Base-by-base conservation (phyloP, 352 stramenopile species). In the Phytopythium cucurbitacearum region DNA sequence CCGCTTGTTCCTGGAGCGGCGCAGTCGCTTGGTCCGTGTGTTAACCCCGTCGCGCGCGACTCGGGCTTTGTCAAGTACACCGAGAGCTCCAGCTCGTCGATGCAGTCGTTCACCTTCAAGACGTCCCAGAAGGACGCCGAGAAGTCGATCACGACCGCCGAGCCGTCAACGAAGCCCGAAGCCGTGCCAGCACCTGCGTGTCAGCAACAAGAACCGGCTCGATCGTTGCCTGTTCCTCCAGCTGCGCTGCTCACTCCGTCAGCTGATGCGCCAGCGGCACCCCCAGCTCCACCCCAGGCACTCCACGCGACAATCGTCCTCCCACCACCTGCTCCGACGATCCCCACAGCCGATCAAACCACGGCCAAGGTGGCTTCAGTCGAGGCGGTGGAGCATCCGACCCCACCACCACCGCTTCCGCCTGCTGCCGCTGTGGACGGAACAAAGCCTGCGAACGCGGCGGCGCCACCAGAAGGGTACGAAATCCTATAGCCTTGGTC, bases 91-190 rank as follows among this genome's bases (percentile, higher is more conserved):
- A 62, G 59, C 15, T 64, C 59, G 2, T 44, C 54, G 1, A 82
- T 88, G 63, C 66, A 86, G 40, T 85, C 77, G 28, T 91, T 91
- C 54, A 73, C 77, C 16, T 84, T 91, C 59, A 67, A 73, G 36
- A 91, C 80, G 0, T 71, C 76, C 16, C 79, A 89, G 49, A 60
- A 72, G 34, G 65, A 77, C 8, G 62, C 65, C 0, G 64, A 65
- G 7, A 68, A 69, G 39, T 42, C 48, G 12, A 47, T 71, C 15
- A 15, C 66, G 10, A 41, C 47, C 15, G 50, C 11, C n/a, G 33
- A 34, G 28, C 15, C 38, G 8, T n/a, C 54, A 9, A 41, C 47
- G 4, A 13, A 33, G 0, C 28, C 36, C 35, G 42, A 34, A 6
- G 7, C 60, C 5, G 35, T 51, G 8, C 46, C 6, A 7, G 35